Conservation (phyloP, 2,329 filamentous ascomycete genomes). For the Aspergillus tanneri region DNA sequence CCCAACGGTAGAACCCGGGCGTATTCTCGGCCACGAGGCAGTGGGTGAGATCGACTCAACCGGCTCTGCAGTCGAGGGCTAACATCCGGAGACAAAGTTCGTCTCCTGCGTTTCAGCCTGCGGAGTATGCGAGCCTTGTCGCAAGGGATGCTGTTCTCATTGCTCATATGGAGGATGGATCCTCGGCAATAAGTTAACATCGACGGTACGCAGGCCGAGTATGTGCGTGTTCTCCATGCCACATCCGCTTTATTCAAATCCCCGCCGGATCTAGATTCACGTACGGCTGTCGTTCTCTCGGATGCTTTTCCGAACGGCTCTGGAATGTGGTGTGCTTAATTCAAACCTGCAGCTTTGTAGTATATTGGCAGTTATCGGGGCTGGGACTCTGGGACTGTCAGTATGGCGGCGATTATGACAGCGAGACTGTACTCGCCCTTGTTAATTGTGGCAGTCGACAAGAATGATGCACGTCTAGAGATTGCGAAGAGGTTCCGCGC, state of each 20-base stretch:
- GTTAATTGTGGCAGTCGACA: slow-evolving; percentile 54
- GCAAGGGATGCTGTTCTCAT: slow-evolving; percentile 52
- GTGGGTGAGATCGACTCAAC: slow-evolving; percentile 50
- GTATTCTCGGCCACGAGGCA: slow-evolving; percentile 55
- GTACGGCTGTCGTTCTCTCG: slow-evolving; percentile 51
- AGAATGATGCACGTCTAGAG: slow-evolving; percentile 49
- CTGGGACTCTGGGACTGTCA: slow-evolving; percentile 58
- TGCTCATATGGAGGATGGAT: slow-evolving; percentile 57
- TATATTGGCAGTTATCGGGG: slow-evolving; percentile 56
- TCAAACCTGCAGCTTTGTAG: slow-evolving; percentile 53
- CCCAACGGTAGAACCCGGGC: slow-evolving; percentile 47
- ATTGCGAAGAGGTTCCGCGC: background rate
- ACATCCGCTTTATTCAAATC: slow-evolving; percentile 50
- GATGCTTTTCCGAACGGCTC: slow-evolving; percentile 59
- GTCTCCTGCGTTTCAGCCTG: slow-evolving; percentile 56
- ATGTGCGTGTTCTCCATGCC: slow-evolving; percentile 54
- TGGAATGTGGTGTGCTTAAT: slow-evolving; percentile 56
- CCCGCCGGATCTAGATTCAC: slow-evolving; percentile 44
- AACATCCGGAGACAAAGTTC: slow-evolving; percentile 52
- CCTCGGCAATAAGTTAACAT: slow-evolving; percentile 54
- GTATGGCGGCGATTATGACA: slow-evolving; percentile 56
- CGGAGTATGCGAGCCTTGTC: slow-evolving; percentile 53
- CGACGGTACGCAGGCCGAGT: slow-evolving; percentile 59
- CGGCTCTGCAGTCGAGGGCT: slow-evolving; percentile 47
- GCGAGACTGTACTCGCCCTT: slow-evolving; percentile 56